These are phyloP conservation scores for Delonix regia DNA, from an alignment of 306 rosid species.

Conservation along the genomic window DNA sequence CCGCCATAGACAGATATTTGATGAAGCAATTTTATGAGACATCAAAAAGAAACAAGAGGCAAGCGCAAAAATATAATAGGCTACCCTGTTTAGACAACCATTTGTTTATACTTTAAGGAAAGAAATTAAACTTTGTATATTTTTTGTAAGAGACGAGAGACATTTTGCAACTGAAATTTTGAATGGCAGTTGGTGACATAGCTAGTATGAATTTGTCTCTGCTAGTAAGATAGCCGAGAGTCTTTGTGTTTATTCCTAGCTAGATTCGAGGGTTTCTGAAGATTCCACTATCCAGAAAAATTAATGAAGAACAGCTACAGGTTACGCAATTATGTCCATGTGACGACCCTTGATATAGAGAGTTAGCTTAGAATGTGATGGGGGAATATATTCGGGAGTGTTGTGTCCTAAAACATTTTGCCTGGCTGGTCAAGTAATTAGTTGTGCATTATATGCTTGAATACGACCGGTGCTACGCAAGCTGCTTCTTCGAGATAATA, in stretches of 20 bases:
- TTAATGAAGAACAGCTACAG: not conserved
- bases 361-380: slow-evolving; percentile 30
- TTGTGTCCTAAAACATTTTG: slow-evolving; percentile 14
- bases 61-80: not conserved
- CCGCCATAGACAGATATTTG: slow-evolving; percentile 17
- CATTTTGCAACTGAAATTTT: not conserved
- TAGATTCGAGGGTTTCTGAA: slow-evolving; percentile 19
- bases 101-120: not conserved
- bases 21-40: slow-evolving; percentile 34
- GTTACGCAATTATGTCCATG: slow-evolving; percentile 13
- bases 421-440: slow-evolving; percentile 31
- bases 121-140: not conserved
- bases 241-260: slow-evolving; percentile 25
- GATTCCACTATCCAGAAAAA: slow-evolving; percentile 20
- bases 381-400: slow-evolving; percentile 38
- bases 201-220: slow-evolving; percentile 5
- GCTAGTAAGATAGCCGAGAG: slow-evolving; percentile 27
- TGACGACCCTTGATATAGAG: slow-evolving; percentile 42
- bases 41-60: not conserved
- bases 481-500: slow-evolving; percentile 44
- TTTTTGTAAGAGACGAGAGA: not conserved
- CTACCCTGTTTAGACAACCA: not conserved
- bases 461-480: slow-evolving; percentile 29
- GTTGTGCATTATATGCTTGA: slow-evolving; percentile 42
- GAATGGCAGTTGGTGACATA: slow-evolving; percentile 5